A percentile compares a stretch with the other conserved stretches of the same genome.
These are phyloP conservation scores for Blepharisma undulans DNA, from an alignment of 169 alveolate species.

Conservation along the genomic window DNA sequence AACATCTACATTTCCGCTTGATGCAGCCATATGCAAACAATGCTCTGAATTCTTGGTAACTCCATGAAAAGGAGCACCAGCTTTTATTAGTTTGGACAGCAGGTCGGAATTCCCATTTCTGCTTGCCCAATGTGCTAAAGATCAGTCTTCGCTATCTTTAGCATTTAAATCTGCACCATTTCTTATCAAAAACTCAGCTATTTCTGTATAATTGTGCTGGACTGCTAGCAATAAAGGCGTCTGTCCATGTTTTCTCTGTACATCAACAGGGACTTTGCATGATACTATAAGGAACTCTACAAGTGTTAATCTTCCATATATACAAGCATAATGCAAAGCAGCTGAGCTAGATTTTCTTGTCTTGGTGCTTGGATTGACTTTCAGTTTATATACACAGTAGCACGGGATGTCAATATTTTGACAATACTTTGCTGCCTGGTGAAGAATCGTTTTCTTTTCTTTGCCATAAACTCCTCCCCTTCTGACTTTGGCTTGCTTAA, in stretches of 20 bases:
- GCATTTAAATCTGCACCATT: not conserved
- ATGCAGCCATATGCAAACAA: constrained; percentile 25
- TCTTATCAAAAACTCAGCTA: not conserved
- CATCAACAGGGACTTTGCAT: not conserved
- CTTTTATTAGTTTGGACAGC: not conserved
- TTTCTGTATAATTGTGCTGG: not conserved
- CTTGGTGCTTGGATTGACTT: not conserved
- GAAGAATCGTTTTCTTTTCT: constrained; percentile 11
- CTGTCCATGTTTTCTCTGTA: not conserved
- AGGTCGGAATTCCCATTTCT: not conserved
- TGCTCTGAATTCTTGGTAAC: not conserved
- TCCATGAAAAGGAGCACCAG: not conserved
- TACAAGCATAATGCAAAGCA: not conserved
- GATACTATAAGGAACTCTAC: not conserved
- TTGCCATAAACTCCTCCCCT: not conserved
- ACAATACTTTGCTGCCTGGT: not conserved
- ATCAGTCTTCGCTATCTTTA: not conserved
- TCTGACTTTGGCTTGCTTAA: not conserved
- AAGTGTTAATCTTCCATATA: not conserved
- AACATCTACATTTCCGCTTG: constrained; percentile 5
- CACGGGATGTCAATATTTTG: not conserved
- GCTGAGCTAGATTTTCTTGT: not conserved
- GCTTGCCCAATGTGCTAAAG: constrained; percentile 31
- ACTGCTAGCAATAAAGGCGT: not conserved
- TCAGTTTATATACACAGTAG: not conserved